Conservation (phyloP, 108 stramenopile genomes). For the Nitzschia inconspicua region DNA sequence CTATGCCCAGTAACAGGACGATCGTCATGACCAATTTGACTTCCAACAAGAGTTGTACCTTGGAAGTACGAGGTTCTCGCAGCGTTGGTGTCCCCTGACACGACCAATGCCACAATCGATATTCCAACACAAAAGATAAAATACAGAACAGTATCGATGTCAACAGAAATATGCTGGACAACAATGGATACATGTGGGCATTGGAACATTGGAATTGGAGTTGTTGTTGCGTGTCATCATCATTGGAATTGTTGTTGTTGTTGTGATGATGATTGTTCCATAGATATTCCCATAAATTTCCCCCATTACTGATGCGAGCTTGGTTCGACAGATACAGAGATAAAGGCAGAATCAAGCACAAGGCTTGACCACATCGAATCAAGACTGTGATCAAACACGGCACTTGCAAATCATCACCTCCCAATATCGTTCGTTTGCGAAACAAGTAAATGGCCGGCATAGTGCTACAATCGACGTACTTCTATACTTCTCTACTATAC, state of each 20-base stretch:
- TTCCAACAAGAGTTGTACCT: constrained; percentile 30
- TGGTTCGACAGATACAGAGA: constrained; percentile 5
- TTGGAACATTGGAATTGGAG: background rate
- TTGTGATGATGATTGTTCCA: constrained; percentile 1
- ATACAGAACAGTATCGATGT: constrained; percentile 13
- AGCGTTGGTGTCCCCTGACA: constrained; percentile 38
- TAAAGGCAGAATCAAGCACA: constrained; percentile 12
- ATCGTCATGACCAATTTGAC: constrained; percentile 13
- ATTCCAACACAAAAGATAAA: constrained; percentile 14
- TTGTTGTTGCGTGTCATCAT: background rate
- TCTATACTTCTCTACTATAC: no score
- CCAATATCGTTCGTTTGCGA: constrained; percentile 61
- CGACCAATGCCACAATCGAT: constrained; percentile 19
- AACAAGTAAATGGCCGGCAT: constrained; percentile 88
- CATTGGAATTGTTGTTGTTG: background rate
- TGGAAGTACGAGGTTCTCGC: constrained; percentile 22
- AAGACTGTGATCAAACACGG: constrained; percentile 37
- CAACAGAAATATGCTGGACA: constrained; percentile 15
- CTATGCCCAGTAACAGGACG: constrained; percentile 1
- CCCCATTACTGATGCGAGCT: constrained; percentile 3
- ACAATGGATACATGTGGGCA: constrained; percentile 13
- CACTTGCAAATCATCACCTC: constrained; percentile 80
- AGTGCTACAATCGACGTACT: background rate
- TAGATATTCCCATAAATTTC: constrained; percentile 20
- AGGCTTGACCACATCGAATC: constrained; percentile 34